phyloP scores from a whole-genome alignment of 495 filamentous ascomycete genomes.

The Hamigera avellanea region DNA sequence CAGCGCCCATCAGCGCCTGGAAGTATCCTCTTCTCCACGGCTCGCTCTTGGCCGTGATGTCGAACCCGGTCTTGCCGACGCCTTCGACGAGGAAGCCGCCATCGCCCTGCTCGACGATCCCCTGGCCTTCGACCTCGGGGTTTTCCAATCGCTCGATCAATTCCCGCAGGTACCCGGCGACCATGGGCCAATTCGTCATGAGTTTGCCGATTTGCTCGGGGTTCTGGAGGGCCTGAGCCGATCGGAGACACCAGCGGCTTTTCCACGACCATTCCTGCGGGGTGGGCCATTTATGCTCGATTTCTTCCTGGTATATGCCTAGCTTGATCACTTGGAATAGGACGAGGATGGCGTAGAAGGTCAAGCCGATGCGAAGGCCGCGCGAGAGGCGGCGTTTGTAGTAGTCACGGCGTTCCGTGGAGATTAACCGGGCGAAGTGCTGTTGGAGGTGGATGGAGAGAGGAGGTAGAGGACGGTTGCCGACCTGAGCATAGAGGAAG shows the following conservation, averaged over 20 bases:
- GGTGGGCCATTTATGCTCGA: constrained; percentile 63
- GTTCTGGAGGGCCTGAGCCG: constrained; percentile 44
- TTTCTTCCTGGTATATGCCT: constrained; percentile 52
- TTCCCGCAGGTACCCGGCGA: constrained; percentile 40
- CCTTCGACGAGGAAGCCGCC: constrained; percentile 44
- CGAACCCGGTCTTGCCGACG: constrained; percentile 47
- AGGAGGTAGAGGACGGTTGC: constrained; percentile 20
- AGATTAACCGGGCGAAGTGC: constrained; percentile 56
- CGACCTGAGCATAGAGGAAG: constrained; percentile 52
- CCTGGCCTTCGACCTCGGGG: constrained; percentile 51
- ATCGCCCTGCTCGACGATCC: constrained; percentile 43
- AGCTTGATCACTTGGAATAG: constrained; percentile 41
- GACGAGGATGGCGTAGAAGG: constrained; percentile 41
- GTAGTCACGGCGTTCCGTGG: constrained; percentile 61
- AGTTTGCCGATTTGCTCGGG: constrained; percentile 34
- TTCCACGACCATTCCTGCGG: constrained; percentile 63
- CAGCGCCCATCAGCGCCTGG: constrained; percentile 63
- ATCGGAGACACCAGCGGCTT: constrained; percentile 47
- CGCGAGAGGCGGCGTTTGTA: constrained; percentile 51
- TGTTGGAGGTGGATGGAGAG: constrained; percentile 34
- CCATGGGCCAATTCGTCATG: constrained; percentile 53
- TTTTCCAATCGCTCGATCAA: constrained; percentile 54
- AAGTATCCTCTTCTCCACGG: constrained; percentile 77
- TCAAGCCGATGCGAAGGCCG: constrained; percentile 44
- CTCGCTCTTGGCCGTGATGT: constrained; percentile 64